Percentiles rank a stretch among this genome's conserved stretches.
Evolutionary conservation across 805 yeast species (phyloP).

Genomic region (Ogataea zsoltii): DNA sequence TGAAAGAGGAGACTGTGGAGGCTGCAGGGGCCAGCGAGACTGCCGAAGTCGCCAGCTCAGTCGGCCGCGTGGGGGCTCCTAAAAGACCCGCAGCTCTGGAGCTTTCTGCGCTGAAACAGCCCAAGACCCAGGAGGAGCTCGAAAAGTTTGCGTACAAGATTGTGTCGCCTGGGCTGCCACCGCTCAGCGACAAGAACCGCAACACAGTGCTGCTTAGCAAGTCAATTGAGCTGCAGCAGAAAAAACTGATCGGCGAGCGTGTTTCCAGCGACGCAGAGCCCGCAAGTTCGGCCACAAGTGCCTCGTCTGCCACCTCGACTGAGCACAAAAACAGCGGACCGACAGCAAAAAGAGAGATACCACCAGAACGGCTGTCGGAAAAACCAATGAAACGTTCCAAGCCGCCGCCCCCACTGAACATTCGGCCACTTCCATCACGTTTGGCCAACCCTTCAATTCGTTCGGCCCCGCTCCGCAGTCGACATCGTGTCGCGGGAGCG

Average conservation of each 20-base stretch:
- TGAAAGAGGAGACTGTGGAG: background rate
- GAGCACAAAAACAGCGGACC: background rate
- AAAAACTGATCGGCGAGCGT: constrained; percentile 20
- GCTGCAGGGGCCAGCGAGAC: too few species aligned
- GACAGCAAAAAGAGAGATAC: background rate
- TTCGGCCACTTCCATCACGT: constrained; percentile 8
- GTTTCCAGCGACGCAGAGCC: background rate
- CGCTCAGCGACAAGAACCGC: constrained; percentile 21
- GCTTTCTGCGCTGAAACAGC: constrained; percentile 9
- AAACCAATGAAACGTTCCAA: constrained; percentile 22
- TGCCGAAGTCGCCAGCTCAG: too few species aligned
- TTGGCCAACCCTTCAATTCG: constrained; percentile 11
- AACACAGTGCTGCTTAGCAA: constrained; percentile 20
- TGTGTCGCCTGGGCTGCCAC: constrained; percentile 28
- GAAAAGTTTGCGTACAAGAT: constrained; percentile 18
- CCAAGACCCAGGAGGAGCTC: constrained; percentile 8
- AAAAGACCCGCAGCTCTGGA: constrained; percentile 18
- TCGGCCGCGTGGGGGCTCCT: constrained; percentile 1
- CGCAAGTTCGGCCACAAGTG: background rate
- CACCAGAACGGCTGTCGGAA: constrained; percentile 8
- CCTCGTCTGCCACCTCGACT: constrained; percentile 3
- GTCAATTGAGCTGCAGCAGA: constrained; percentile 26
- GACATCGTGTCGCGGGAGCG: background rate
- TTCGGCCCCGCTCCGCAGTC: constrained; percentile 19
- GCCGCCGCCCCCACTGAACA: constrained; percentile 26